Evolutionary conservation across 179 eudicot genomes (phyloP).

Genomic region (Actinidia arguta): DNA sequence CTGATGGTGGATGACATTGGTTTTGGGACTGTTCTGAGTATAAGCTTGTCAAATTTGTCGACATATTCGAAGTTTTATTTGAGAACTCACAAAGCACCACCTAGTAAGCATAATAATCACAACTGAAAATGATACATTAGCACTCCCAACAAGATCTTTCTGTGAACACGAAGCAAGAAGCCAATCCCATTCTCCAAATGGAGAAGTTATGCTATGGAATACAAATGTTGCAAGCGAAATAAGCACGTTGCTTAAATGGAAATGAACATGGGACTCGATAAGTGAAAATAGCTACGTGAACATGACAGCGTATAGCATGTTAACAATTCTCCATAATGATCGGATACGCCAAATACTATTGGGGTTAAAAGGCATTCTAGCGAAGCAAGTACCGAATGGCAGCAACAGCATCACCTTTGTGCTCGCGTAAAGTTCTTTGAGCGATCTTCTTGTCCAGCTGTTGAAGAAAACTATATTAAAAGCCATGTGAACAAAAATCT

Average conservation of each 20-base stretch:
- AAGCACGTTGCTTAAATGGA: neutral
- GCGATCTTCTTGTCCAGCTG: constrained; percentile 98
- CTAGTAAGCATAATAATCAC: neutral
- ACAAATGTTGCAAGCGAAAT: neutral
- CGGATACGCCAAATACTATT: neutral
- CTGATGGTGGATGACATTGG: no score
- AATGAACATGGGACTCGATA: neutral
- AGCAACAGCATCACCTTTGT: constrained; percentile 97
- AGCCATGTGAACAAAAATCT: constrained; percentile 6
- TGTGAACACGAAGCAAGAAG: neutral
- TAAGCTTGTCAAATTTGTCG: no score
- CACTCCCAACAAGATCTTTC: constrained; percentile 4
- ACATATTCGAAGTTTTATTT: neutral
- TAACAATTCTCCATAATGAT: neutral
- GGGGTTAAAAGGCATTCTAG: constrained; percentile 22
- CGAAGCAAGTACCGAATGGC: constrained; percentile 80
- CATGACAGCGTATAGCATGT: neutral
- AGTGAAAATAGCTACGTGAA: neutral
- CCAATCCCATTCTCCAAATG: neutral
- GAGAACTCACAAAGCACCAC: neutral
- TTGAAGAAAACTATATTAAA: neutral
- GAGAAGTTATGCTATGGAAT: neutral
- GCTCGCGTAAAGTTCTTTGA: constrained; percentile 91
- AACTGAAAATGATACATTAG: neutral
- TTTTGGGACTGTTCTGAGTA: no score